Evolutionary conservation across 2,329 filamentous ascomycete species (phyloP).

Genomic region (Claviceps capensis): DNA sequence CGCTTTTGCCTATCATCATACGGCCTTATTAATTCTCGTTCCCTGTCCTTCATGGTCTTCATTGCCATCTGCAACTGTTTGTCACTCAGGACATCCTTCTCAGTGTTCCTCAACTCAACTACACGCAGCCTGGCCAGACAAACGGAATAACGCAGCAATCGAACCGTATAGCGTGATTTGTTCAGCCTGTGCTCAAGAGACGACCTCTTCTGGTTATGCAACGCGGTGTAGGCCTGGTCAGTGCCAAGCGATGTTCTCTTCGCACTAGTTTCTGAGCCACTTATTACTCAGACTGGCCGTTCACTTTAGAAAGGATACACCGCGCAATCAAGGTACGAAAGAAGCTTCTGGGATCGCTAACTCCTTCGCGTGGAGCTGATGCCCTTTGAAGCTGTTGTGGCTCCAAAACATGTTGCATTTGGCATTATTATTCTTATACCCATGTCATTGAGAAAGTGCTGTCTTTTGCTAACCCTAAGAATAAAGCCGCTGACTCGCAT

Average conservation of each 20-base stretch:
- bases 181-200: not conserved
- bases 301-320: not conserved
- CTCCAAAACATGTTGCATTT: not conserved
- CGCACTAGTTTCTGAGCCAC: not conserved
- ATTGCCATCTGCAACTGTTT: not conserved
- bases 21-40: not conserved
- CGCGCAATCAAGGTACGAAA: not conserved
- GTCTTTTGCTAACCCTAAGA: not conserved
- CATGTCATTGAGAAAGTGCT: not conserved
- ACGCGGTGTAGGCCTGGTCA: not conserved
- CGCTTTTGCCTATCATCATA: not conserved
- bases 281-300: not conserved
- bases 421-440: not conserved
- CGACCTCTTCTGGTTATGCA: not conserved
- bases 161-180: not conserved
- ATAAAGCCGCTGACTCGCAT: not conserved
- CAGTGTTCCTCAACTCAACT: constrained; percentile 9
- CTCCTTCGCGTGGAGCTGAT: not conserved
- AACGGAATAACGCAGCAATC: constrained; percentile 4
- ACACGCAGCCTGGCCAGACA: constrained; percentile 11
- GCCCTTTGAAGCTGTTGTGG: not conserved
- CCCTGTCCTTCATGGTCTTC: not conserved
- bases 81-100: not conserved
- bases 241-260: not conserved
- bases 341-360: not conserved